These are phyloP conservation scores for Coccomyxa sp. DNA, from an alignment of 139 green algal species.

Conservation along the genomic window DNA sequence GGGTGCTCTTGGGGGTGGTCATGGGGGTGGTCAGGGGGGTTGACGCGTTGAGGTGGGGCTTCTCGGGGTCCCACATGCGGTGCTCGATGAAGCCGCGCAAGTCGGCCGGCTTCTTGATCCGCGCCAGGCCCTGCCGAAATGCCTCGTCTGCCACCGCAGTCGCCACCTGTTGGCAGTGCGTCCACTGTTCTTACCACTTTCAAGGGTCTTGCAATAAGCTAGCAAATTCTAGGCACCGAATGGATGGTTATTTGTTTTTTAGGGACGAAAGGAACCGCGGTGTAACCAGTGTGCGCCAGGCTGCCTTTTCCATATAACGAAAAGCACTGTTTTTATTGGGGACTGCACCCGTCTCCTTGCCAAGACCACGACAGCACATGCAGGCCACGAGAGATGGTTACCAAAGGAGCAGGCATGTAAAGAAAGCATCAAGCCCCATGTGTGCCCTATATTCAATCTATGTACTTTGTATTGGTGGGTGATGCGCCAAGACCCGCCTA, in stretches of 20 bases:
- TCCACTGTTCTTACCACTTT: not conserved
- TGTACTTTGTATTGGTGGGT: too few relatives aligned
- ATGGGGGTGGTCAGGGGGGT: not conserved
- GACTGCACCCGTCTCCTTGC: too few relatives aligned
- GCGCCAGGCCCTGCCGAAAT: slow-evolving; percentile 15
- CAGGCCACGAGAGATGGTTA: too few relatives aligned
- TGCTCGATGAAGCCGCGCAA: slow-evolving; percentile 20
- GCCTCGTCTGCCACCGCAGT: slow-evolving; percentile 35
- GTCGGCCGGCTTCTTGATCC: slow-evolving; percentile 8
- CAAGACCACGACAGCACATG: too few relatives aligned
- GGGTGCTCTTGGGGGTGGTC: not conserved
- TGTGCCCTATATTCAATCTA: too few relatives aligned
- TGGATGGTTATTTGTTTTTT: not conserved
- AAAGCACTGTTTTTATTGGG: not conserved
- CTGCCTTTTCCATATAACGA: not conserved
- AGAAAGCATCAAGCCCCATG: too few relatives aligned
- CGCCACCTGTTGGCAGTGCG: slow-evolving; percentile 23
- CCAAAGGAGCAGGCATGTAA: too few relatives aligned
- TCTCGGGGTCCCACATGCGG: slow-evolving; percentile 30
- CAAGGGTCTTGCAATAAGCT: not conserved
- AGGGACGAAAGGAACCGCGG: too few relatives aligned
- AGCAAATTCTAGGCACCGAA: not conserved
- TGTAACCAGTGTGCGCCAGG: not conserved
- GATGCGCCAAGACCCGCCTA: not conserved
- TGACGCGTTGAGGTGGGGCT: slow-evolving; percentile 9